Base-by-base conservation (phyloP, 768 basidiomycete species). In the Suillus subalutaceus region DNA sequence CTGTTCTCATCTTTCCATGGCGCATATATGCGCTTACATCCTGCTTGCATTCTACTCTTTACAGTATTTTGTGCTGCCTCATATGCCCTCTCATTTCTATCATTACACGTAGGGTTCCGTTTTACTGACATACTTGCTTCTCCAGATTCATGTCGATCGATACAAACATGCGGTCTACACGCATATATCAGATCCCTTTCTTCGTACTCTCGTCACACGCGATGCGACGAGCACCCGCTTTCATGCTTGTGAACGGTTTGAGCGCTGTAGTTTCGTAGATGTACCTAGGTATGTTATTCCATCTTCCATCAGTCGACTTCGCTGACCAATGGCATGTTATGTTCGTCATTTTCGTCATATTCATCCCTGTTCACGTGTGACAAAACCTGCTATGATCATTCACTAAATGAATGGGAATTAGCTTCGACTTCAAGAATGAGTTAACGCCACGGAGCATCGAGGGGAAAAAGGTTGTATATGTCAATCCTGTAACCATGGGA, bases 221-320 rank as follows among this genome's bases (percentile, higher is more conserved):
- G 89, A 95, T 53, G 76, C 84, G 4, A 74, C 79, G 4, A 77
- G 80, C 1, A 92, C 94, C 3, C 87, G 95, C 1, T 97, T 99
- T 72, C 97, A 99, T 72, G 96, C 96, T 0, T 99, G 97, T 72
- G 96, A 98, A 71, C 86, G 94, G 1, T 90, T 90, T 66, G 80
- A 88, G 70, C 86, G 92, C 12, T 97, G 96, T 70, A 73, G 82
- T 12, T 81, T 84, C 59, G 90, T 92, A 37, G 80, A 79, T 13
- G 84, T 86, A 38, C 76, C 74, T 62, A 48, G 61, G 13, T 73
- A 71, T 37, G 68, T 72, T 20, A 43, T 60, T 60, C 30, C 18
- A 30, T 30, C 18, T 30, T 60, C 6, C 13, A 20, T 60, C 3
- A 13, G 26, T 32, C 26, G 12, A 43, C 12, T 32, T 43, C 41